Evolutionary conservation across 2,329 filamentous ascomycete species (phyloP).

Genomic region (Neocatenulostroma microsporum): DNA sequence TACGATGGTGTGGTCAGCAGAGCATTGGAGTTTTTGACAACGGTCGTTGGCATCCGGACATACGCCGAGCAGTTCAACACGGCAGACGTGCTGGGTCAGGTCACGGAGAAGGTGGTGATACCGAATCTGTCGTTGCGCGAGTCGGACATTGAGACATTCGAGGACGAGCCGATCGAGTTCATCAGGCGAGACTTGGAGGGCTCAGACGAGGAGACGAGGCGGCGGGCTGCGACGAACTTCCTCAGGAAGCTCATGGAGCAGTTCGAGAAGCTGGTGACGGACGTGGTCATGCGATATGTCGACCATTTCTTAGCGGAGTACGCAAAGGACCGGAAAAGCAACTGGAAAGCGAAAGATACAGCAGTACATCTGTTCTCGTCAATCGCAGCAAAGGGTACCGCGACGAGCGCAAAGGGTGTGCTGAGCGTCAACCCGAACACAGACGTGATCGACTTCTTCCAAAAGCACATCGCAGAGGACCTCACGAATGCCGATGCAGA

Average conservation of each 20-base stretch:
- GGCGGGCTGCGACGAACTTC: conserved; percentile 91
- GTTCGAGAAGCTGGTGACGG: conserved; percentile 77
- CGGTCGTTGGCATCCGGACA: conserved; percentile 67
- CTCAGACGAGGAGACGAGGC: conserved; percentile 87
- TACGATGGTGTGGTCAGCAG: conserved; percentile 93
- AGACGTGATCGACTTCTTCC: conserved; percentile 90
- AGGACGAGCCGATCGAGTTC: conserved; percentile 98
- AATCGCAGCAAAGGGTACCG: conserved; percentile 82
- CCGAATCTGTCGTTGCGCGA: conserved; percentile 88
- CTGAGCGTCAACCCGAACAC: conserved; percentile 70
- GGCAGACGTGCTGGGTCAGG: conserved; percentile 67
- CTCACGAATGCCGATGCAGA: conserved; percentile 64
- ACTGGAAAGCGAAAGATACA: conserved; percentile 97
- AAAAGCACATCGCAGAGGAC: conserved; percentile 84
- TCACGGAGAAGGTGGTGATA: conserved; percentile 91
- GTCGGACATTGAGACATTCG: conserved; percentile 90
- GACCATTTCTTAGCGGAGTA: conserved; percentile 72
- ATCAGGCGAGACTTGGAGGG: conserved; percentile 92
- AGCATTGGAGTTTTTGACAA: conserved; percentile 87
- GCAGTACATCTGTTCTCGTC: conserved; percentile 95
- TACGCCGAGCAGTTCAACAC: conserved; percentile 84
- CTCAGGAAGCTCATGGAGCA: conserved; percentile 79
- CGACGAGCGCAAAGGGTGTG: conserved; percentile 82
- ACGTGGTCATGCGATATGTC: conserved; percentile 80
- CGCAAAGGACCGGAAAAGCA: conserved; percentile 55